A percentile compares a stretch with the other conserved stretches of the same genome.
Conservation (phyloP, 495 filamentous ascomycete species). For the Barbatosphaeria neglecta region DNA sequence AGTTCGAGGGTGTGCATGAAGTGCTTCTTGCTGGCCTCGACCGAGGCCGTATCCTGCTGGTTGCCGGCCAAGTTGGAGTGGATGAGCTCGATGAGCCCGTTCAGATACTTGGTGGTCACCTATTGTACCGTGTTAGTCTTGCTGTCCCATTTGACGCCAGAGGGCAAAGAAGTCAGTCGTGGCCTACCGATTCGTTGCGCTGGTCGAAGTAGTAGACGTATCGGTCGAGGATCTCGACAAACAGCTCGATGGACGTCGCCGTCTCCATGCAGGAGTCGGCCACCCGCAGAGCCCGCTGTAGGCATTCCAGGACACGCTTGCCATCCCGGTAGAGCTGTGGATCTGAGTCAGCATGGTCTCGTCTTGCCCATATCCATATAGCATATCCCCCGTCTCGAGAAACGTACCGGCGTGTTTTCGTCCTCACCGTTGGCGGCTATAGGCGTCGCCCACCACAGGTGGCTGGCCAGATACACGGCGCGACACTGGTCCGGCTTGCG, state of each 20-base stretch:
- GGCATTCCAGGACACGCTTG: conserved; percentile 89
- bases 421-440: conserved; percentile 72
- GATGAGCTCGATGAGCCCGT: conserved; percentile 95
- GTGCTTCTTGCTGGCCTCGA: conserved; percentile 81
- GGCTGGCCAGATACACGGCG: conserved; percentile 89
- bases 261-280: conserved; percentile 99
- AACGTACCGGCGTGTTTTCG: conserved; percentile 67
- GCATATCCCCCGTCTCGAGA: background rate
- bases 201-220: conserved; percentile 99
- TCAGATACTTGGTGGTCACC: conserved; percentile 96
- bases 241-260: conserved; percentile 93
- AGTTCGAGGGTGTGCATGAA: conserved; percentile 92
- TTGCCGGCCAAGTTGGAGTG: conserved; percentile 80
- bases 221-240: conserved; percentile 94
- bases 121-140: too few species aligned
- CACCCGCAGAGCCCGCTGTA: conserved; percentile 89
- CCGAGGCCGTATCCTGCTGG: conserved; percentile 64
- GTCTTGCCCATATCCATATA: background rate
- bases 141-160: too few species aligned
- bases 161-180: background rate
- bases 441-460: conserved; percentile 95
- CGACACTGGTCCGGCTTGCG: conserved; percentile 98
- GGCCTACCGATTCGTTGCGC: conserved; percentile 84
- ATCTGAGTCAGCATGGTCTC: conserved; percentile 10
- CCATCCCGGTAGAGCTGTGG: conserved; percentile 86